A percentile compares a stretch with the other conserved stretches of the same genome.
Conservation (phyloP, 1,284 basidiomycete genomes). For the Ceratorhiza oryzae-sativae region DNA sequence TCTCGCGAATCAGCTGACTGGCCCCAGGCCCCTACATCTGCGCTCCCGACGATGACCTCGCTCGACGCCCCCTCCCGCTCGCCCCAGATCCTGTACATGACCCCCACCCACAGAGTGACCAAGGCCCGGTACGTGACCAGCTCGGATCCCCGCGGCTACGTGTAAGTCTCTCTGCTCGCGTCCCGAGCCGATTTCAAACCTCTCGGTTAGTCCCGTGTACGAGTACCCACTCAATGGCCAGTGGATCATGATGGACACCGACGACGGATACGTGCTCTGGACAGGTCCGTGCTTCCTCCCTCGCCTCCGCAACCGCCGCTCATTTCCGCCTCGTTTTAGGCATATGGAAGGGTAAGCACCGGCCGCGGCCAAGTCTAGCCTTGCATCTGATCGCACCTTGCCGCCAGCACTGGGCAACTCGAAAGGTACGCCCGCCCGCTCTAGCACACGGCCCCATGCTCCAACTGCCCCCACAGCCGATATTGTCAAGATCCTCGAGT, state of each 20-base stretch:
- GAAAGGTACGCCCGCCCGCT: conserved; percentile 63
- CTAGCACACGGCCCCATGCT: not conserved
- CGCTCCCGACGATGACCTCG: not conserved
- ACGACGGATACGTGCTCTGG: conserved; percentile 85
- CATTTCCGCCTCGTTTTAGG: conserved; percentile 51
- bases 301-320: not conserved
- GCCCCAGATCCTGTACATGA: conserved; percentile 32
- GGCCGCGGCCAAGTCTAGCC: not conserved
- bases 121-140: conserved; percentile 78
- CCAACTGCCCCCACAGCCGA: conserved; percentile 61
- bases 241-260: conserved; percentile 92
- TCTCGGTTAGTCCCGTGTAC: conserved; percentile 69
- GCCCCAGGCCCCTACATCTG: conserved; percentile 12
- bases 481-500: conserved; percentile 87
- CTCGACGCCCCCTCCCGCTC: conserved; percentile 19
- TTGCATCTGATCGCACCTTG: not conserved
- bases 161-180: conserved; percentile 58
- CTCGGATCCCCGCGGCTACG: conserved; percentile 83
- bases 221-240: conserved; percentile 87
- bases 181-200: conserved; percentile 27
- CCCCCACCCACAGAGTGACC: conserved; percentile 35
- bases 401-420: conserved; percentile 76
- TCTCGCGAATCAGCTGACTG: conserved; percentile 11
- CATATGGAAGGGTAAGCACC: conserved; percentile 77
- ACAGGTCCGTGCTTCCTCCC: conserved; percentile 51